These are phyloP conservation scores for Penicillium diatomitis DNA, from an alignment of 495 filamentous ascomycete genomes.

Conservation along the genomic window DNA sequence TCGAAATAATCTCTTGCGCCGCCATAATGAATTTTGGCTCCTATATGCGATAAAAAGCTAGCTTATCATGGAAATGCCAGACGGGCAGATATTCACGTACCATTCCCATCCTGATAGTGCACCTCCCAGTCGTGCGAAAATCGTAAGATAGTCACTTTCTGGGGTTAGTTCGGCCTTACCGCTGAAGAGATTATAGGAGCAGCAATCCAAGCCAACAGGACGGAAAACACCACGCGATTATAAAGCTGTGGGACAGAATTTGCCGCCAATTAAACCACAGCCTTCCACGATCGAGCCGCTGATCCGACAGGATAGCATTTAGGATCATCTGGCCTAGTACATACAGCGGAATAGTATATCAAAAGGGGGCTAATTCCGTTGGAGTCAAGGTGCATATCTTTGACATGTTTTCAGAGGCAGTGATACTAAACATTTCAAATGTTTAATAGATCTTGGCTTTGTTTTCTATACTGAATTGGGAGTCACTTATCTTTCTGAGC, in stretches of 20 bases:
- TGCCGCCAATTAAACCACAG: neutral
- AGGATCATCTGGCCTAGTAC: neutral
- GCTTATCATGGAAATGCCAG: neutral
- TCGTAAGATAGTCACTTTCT: neutral
- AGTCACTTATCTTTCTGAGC: neutral
- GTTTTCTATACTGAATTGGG: too few species aligned
- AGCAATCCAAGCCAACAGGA: neutral
- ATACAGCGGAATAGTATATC: neutral
- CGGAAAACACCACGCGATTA: neutral
- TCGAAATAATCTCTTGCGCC: conserved; percentile 1
- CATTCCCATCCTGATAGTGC: neutral
- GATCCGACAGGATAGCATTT: neutral
- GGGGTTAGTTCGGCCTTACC: neutral
- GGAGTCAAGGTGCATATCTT: neutral
- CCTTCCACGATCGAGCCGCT: neutral
- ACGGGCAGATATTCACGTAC: neutral
- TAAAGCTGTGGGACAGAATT: neutral
- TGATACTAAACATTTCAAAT: neutral
- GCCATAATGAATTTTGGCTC: conserved; percentile 1
- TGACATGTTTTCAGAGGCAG: neutral
- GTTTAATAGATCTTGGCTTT: neutral
- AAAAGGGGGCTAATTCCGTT: neutral
- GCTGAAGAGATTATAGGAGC: neutral
- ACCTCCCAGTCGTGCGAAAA: neutral
- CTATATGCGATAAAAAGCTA: conserved; percentile 1